These are phyloP conservation scores for Colletotrichum incanum DNA, from an alignment of 2,329 filamentous ascomycete species.

Conservation along the genomic window DNA sequence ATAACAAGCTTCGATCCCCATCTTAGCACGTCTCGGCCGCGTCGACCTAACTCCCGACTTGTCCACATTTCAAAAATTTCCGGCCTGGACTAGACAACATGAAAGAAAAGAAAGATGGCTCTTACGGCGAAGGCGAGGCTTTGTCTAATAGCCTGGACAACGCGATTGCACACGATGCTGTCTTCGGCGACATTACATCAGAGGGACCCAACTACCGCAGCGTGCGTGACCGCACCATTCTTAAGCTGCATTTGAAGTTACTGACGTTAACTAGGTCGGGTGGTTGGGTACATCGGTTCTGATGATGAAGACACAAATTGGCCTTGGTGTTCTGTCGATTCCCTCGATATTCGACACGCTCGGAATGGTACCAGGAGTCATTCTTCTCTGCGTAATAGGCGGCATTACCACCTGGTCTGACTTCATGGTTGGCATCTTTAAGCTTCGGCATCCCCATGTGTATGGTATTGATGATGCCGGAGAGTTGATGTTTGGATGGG, in stretches of 20 bases:
- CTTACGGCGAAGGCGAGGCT: not conserved
- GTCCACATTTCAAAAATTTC: not conserved
- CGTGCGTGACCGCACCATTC: slow-evolving; percentile 47
- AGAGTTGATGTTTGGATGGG: slow-evolving; percentile 61
- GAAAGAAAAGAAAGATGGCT: not conserved
- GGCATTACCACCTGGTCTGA: slow-evolving; percentile 64
- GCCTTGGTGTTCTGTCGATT: slow-evolving; percentile 63
- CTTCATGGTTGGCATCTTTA: slow-evolving; percentile 65
- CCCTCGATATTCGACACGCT: slow-evolving; percentile 61
- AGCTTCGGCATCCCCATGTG: slow-evolving; percentile 63
- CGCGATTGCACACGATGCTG: slow-evolving; percentile 47
- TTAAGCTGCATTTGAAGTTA: not conserved
- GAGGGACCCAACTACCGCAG: slow-evolving; percentile 32
- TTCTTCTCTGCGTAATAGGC: slow-evolving; percentile 57
- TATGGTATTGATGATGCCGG: slow-evolving; percentile 69
- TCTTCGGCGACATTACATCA: slow-evolving; percentile 53
- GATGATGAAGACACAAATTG: slow-evolving; percentile 63
- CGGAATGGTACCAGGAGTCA: slow-evolving; percentile 63
- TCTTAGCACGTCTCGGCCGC: not conserved
- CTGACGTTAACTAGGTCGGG: slow-evolving; percentile 52
- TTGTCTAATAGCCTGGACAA: not conserved
- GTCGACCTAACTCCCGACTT: not conserved
- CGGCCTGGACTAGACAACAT: not conserved
- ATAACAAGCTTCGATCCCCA: slow-evolving; percentile 1
- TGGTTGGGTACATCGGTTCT: slow-evolving; percentile 60